Evolutionary conservation across 2,329 filamentous ascomycete species (phyloP).

Genomic region (Blastomyces emzantsi): DNA sequence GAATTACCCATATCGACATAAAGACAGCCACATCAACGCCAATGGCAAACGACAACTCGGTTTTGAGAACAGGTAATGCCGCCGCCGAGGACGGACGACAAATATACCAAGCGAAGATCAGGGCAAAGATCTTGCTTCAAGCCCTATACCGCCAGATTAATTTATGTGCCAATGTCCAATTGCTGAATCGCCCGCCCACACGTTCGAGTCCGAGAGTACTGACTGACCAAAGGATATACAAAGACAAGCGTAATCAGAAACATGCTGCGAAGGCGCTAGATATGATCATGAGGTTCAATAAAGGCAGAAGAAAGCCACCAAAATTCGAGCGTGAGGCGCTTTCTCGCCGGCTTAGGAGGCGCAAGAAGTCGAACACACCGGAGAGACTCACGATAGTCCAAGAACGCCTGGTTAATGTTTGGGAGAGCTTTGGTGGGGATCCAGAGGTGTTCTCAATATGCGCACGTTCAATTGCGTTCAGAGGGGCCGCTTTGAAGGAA

Average conservation of each 20-base stretch:
- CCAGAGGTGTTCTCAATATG: constrained; percentile 4
- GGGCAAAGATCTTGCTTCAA: neutral
- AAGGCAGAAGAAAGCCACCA: neutral
- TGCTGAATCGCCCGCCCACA: neutral
- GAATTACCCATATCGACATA: neutral
- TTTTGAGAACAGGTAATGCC: neutral
- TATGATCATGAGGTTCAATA: neutral
- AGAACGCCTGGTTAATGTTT: neutral
- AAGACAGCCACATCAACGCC: neutral
- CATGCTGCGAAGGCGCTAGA: neutral
- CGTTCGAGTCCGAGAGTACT: neutral
- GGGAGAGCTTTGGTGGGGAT: neutral
- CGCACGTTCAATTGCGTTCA: neutral
- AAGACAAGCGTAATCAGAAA: neutral
- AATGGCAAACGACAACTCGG: neutral
- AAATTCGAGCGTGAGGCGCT: neutral
- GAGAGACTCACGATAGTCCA: neutral
- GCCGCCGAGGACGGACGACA: neutral
- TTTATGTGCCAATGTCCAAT: neutral
- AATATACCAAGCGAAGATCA: neutral
- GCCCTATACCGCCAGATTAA: constrained; percentile 1
- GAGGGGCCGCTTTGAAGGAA: neutral
- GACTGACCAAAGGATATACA: no score
- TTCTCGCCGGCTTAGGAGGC: no score
- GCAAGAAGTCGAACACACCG: neutral